Evolutionary conservation across 192 early-diverging fungal genomes (phyloP).

Genomic region (Rhizoclosmatium globosum): DNA sequence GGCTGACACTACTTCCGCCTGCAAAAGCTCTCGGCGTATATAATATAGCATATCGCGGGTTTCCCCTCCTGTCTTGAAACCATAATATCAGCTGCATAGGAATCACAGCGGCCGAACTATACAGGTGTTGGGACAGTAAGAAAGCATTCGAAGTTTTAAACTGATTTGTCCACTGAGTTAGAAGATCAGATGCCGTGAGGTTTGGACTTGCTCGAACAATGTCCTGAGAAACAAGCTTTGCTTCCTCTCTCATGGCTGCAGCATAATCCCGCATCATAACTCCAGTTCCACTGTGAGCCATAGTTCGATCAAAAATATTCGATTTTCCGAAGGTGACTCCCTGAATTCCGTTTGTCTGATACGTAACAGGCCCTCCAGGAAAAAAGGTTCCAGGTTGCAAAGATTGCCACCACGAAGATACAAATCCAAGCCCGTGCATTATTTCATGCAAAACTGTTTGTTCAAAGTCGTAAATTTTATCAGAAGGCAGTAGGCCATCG

Average conservation of each 20-base stretch:
- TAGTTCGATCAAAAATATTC: slow-evolving; percentile 47
- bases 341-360: slow-evolving; percentile 7
- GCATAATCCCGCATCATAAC: slow-evolving; percentile 50
- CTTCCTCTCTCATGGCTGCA: slow-evolving; percentile 20
- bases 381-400: slow-evolving; percentile 25
- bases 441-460: slow-evolving; percentile 53
- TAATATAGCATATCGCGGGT: slow-evolving; percentile 34
- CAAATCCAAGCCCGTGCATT: slow-evolving; percentile 57
- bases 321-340: slow-evolving; percentile 35
- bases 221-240: background rate
- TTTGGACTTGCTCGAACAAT: background rate
- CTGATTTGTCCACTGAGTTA: slow-evolving; percentile 2
- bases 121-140: slow-evolving; percentile 16
- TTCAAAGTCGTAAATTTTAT: slow-evolving; percentile 46
- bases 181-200: background rate
- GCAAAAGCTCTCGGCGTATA: slow-evolving; percentile 42
- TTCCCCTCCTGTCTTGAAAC: slow-evolving; percentile 27
- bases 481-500: background rate
- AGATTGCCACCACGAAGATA: slow-evolving; percentile 47
- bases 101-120: slow-evolving; percentile 21
- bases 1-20: slow-evolving; percentile 44
- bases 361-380: slow-evolving; percentile 25
- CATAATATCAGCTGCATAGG: slow-evolving; percentile 41
- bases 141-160: slow-evolving; percentile 32
- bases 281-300: slow-evolving; percentile 39